These are phyloP conservation scores for Annulohypoxylon stygium DNA, from an alignment of 495 filamentous ascomycete species.

Conservation along the genomic window DNA sequence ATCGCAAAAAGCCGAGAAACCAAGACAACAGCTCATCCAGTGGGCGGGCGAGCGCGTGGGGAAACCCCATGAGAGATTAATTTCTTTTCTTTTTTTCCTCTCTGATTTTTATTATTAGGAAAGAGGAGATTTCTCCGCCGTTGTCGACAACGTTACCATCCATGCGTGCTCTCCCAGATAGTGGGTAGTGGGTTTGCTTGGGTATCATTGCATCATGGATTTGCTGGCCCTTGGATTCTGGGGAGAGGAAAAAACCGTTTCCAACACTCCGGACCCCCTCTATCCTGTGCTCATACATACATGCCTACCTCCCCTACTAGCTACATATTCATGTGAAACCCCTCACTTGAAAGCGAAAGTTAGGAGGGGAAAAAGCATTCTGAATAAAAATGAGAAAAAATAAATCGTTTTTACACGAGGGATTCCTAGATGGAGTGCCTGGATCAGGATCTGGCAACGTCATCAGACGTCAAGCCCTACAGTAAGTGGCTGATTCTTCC, in stretches of 20 bases:
- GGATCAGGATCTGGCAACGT: slow-evolving; percentile 17
- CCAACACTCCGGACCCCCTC: slow-evolving; percentile 29
- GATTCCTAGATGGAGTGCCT: slow-evolving; percentile 16
- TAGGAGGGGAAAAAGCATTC: slow-evolving; percentile 2
- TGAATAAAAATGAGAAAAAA: background rate
- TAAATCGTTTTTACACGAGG: slow-evolving; percentile 17
- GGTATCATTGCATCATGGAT: slow-evolving; percentile 48
- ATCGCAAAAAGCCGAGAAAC: slow-evolving; percentile 4
- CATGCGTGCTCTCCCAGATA: slow-evolving; percentile 12
- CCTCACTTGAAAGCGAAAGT: slow-evolving; percentile 1
- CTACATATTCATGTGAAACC: slow-evolving; percentile 7
- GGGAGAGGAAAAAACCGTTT: slow-evolving; percentile 23
- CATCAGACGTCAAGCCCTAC: slow-evolving; percentile 30
- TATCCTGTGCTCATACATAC: background rate
- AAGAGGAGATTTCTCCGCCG: slow-evolving; percentile 5
- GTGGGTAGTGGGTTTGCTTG: slow-evolving; percentile 31
- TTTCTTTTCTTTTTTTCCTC: background rate
- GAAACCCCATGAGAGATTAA: slow-evolving; percentile 11
- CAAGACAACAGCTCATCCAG: slow-evolving; percentile 4
- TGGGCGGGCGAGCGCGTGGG: slow-evolving; percentile 9
- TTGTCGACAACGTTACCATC: slow-evolving; percentile 10
- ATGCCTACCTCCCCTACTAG: too few species aligned
- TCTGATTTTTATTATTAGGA: slow-evolving; percentile 12
- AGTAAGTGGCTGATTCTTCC: slow-evolving; percentile 39
- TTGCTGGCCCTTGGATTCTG: slow-evolving; percentile 20